Evolutionary conservation across 176 grass and related monocot genomes (phyloP).

Genomic region (Hordeum marinum): DNA sequence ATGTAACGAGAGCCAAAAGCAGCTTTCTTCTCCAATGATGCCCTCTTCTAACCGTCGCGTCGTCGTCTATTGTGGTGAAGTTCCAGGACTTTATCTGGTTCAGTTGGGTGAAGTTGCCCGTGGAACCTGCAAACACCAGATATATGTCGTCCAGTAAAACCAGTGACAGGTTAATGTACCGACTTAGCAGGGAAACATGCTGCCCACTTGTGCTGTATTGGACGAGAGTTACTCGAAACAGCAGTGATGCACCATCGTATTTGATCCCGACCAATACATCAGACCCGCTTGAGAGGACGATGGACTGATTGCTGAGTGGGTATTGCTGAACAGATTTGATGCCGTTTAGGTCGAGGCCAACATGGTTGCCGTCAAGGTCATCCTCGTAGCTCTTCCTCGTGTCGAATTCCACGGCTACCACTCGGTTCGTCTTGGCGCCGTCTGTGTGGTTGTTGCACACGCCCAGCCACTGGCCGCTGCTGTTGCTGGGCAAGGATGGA

Average conservation of each 20-base stretch:
- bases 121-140: constrained; percentile 9
- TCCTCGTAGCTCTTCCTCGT: background rate
- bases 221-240: background rate
- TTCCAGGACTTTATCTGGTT: constrained; percentile 9
- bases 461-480: constrained; percentile 39
- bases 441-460: constrained; percentile 3
- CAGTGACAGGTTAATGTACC: too few relatives aligned
- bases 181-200: too few relatives aligned
- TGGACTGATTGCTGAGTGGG: background rate
- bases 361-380: background rate
- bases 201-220: background rate
- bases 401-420: background rate
- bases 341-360: constrained; percentile 24
- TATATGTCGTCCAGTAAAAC: background rate
- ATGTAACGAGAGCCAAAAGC: background rate
- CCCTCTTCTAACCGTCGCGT: background rate
- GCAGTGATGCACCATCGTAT: background rate
- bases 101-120: background rate
- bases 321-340: background rate
- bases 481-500: background rate
- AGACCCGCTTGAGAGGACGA: background rate
- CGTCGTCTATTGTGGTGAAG: background rate
- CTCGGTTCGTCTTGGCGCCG: background rate
- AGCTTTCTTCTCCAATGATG: background rate
- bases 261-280: background rate